phyloP scores from a whole-genome alignment of 805 yeast species.

The Metschnikowia amazonensis region DNA sequence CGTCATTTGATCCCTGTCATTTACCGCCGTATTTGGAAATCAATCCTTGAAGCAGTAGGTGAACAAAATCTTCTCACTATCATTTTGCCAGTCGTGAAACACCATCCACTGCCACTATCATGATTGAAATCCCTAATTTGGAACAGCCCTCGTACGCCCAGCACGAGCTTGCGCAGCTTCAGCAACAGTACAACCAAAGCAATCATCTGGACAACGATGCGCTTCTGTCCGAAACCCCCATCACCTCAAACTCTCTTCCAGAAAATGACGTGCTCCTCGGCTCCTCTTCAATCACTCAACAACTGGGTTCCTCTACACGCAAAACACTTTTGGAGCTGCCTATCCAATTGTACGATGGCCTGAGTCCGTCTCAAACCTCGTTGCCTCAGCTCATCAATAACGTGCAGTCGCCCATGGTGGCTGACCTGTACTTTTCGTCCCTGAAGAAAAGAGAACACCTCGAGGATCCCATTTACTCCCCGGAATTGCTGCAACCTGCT shows the following conservation, averaged over 20 bases:
- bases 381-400: slow-evolving; percentile 12
- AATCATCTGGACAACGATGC: not conserved
- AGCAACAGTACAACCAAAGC: slow-evolving; percentile 16
- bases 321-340: slow-evolving; percentile 12
- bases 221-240: slow-evolving; percentile 7
- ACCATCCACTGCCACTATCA: slow-evolving; percentile 8
- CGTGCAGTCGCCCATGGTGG: slow-evolving; percentile 15
- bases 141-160: slow-evolving; percentile 25
- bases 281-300: not conserved
- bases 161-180: slow-evolving; percentile 17
- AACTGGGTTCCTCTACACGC: slow-evolving; percentile 6
- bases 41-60: not conserved
- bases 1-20: too few relatives aligned
- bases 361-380: slow-evolving; percentile 11
- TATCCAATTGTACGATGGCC: slow-evolving; percentile 9
- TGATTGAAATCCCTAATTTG: slow-evolving; percentile 46
- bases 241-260: not conserved
- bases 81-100: not conserved
- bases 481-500: slow-evolving; percentile 5
- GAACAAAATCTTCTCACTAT: not conserved
- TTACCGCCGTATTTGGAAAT: too few relatives aligned
- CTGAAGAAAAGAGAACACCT: slow-evolving; percentile 1
- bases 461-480: slow-evolving; percentile 4
- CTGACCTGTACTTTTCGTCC: slow-evolving; percentile 16
- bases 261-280: not conserved